These are phyloP conservation scores for Medicago ruthenica DNA, from an alignment of 306 rosid species.

Conservation along the genomic window DNA sequence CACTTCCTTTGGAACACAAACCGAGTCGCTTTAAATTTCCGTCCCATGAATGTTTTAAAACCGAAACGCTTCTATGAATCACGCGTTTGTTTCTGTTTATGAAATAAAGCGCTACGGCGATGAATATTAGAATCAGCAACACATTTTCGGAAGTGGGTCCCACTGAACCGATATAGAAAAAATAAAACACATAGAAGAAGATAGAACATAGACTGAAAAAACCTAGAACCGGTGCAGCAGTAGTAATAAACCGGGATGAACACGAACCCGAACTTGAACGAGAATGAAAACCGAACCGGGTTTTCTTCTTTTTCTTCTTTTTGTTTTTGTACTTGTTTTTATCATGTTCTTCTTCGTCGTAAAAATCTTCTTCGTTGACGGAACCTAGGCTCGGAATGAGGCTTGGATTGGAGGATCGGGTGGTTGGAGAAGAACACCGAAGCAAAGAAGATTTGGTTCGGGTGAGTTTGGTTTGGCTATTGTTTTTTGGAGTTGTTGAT, in stretches of 20 bases:
- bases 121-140: conserved; percentile 60
- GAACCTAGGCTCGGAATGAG: conserved; percentile 69
- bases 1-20: conserved; percentile 43
- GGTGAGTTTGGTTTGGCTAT: conserved; percentile 73
- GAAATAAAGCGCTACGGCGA: conserved; percentile 66
- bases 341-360: conserved; percentile 46
- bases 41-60: conserved; percentile 62
- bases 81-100: conserved; percentile 63
- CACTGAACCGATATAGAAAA: conserved; percentile 45
- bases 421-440: conserved; percentile 79
- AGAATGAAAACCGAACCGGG: not conserved
- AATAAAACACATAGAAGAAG: conserved; percentile 49
- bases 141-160: conserved; percentile 69
- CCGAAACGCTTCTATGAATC: conserved; percentile 57
- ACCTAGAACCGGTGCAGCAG: conserved; percentile 39
- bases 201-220: conserved; percentile 44
- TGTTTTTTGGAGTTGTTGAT: conserved; percentile 44
- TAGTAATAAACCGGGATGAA: conserved; percentile 47
- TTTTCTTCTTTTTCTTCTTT: conserved; percentile 19
- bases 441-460: conserved; percentile 85
- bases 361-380: conserved; percentile 59
- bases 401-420: conserved; percentile 77
- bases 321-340: conserved; percentile 43
- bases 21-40: conserved; percentile 56
- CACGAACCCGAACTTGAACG: conserved; percentile 9